A percentile compares a stretch with the other conserved stretches of the same genome.
Conservation (phyloP, 1,139 yeast species). For the Candida albicans region DNA sequence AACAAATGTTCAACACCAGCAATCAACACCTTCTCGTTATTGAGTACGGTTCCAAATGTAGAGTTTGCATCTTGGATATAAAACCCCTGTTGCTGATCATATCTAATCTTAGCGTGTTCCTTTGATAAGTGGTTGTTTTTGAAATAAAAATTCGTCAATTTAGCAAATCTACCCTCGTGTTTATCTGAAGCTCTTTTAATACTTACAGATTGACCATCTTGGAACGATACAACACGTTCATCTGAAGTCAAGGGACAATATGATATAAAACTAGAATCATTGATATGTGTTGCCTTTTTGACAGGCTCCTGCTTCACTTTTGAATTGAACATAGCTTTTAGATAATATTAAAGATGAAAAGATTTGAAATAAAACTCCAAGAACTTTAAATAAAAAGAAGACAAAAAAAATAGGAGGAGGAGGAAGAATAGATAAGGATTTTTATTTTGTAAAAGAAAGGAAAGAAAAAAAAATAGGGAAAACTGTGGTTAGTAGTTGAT, state of each 20-base stretch:
- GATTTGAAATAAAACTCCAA: too few relatives aligned
- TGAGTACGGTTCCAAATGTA: conserved; percentile 43
- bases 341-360: too few relatives aligned
- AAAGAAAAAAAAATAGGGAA: too few relatives aligned
- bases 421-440: too few relatives aligned
- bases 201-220: conserved; percentile 17
- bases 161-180: conserved; percentile 25
- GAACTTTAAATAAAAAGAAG: too few relatives aligned
- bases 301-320: too few relatives aligned
- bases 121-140: conserved; percentile 37
- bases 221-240: conserved; percentile 20
- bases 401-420: too few relatives aligned
- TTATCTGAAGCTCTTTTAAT: conserved; percentile 31
- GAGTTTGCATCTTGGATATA: conserved; percentile 32
- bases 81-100: conserved; percentile 18
- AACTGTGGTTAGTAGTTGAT: too few relatives aligned
- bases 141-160: conserved; percentile 29
- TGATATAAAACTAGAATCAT: neutral
- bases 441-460: too few relatives aligned
- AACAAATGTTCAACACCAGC: conserved; percentile 22
- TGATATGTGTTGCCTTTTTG: too few relatives aligned
- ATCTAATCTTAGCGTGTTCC: conserved; percentile 19
- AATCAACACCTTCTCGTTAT: conserved; percentile 21
- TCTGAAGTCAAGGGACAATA: conserved; percentile 5
- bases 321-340: too few relatives aligned